phyloP scores from a whole-genome alignment of 306 rosid genomes.

The Acacia acuminata region DNA sequence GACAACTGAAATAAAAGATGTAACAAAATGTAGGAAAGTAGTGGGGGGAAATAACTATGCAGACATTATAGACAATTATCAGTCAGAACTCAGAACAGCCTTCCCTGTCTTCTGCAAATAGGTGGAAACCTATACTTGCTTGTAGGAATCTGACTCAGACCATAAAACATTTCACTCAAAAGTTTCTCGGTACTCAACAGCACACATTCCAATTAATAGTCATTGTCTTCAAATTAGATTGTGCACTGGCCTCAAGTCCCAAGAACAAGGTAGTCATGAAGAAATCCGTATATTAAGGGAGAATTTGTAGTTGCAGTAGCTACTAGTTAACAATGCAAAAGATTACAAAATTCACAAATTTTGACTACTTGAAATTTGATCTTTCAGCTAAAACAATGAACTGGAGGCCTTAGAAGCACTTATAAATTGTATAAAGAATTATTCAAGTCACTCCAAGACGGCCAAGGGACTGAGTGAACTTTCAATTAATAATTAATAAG shows the following conservation, averaged over 20 bases:
- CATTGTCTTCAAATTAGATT: not conserved
- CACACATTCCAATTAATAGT: not conserved
- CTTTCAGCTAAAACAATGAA: not conserved
- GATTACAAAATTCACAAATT: not conserved
- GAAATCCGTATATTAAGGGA: not conserved
- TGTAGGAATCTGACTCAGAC: not conserved
- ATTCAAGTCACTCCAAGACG: not conserved
- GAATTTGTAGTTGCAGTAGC: not conserved
- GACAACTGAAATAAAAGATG: conserved; percentile 4
- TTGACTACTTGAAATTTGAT: not conserved
- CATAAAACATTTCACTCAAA: not conserved
- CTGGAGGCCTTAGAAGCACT: not conserved
- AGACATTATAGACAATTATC: not conserved
- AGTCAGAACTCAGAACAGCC: conserved; percentile 7
- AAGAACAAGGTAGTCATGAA: not conserved
- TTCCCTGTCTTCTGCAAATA: not conserved
- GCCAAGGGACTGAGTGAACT: not conserved
- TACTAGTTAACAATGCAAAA: not conserved
- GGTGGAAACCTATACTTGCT: not conserved
- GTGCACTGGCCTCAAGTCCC: not conserved
- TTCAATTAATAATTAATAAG: not conserved
- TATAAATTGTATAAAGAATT: not conserved
- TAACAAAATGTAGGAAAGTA: not conserved
- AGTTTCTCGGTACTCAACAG: not conserved
- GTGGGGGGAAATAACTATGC: conserved; percentile 10